Conservation (phyloP, 2,329 filamentous ascomycete species). For the Claviceps fusiformis region DNA sequence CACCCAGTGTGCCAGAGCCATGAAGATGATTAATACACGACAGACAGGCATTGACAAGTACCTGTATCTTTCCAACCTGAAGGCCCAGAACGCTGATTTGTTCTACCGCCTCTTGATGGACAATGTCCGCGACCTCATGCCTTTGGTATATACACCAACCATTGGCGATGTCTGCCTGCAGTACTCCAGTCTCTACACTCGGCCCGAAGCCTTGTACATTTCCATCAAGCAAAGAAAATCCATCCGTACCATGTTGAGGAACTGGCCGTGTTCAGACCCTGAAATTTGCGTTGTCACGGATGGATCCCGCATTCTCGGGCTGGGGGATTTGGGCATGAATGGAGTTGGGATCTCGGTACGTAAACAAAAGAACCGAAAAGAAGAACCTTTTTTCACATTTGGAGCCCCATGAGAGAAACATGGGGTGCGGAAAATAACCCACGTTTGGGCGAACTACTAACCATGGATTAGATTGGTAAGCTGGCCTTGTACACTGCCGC, state of each 20-base stretch:
- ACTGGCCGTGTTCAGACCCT: slow-evolving; percentile 82
- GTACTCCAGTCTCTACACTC: slow-evolving; percentile 91
- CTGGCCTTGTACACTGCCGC: slow-evolving; percentile 89
- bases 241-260: slow-evolving; percentile 73
- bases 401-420: neutral
- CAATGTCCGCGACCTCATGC: slow-evolving; percentile 65
- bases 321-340: slow-evolving; percentile 91
- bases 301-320: slow-evolving; percentile 79
- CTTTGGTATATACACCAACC: slow-evolving; percentile 75
- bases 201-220: slow-evolving; percentile 90
- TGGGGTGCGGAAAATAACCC: neutral
- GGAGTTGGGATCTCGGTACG: slow-evolving; percentile 90
- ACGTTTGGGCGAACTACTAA: neutral
- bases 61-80: slow-evolving; percentile 64
- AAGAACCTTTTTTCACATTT: neutral
- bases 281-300: slow-evolving; percentile 97
- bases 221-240: slow-evolving; percentile 90
- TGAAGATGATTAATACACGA: slow-evolving; percentile 61
- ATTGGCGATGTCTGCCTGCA: slow-evolving; percentile 93
- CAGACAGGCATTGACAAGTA: slow-evolving; percentile 67
- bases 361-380: slow-evolving; percentile 10
- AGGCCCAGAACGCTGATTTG: slow-evolving; percentile 63
- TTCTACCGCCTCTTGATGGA: slow-evolving; percentile 74
- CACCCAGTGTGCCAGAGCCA: slow-evolving; percentile 50
- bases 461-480: slow-evolving; percentile 58